These are phyloP conservation scores for Dactylella cylindrospora DNA, from an alignment of 2,329 filamentous ascomycete species.

Conservation along the genomic window DNA sequence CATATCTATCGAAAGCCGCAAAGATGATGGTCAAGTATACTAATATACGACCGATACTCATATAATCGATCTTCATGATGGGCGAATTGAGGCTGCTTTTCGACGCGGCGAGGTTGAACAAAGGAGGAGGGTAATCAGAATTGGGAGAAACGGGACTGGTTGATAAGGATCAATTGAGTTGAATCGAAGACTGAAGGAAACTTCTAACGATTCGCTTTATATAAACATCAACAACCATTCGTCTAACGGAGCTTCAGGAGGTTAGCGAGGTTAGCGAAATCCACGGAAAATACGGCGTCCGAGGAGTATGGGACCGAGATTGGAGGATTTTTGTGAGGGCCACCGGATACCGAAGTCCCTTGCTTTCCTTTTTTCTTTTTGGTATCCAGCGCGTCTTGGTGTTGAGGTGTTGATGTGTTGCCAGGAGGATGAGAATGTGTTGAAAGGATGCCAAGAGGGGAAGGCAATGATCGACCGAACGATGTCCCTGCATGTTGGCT, in stretches of 20 bases:
- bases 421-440: no score
- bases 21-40: slow-evolving; percentile 30
- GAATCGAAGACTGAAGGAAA: no score
- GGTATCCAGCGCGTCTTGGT: not conserved
- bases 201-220: no score
- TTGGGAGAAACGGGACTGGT: not conserved
- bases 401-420: no score
- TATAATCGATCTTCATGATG: slow-evolving; percentile 25
- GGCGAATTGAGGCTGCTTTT: not conserved
- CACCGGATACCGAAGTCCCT: slow-evolving; percentile 39
- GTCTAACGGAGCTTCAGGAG: no score
- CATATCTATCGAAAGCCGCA: slow-evolving; percentile 28
- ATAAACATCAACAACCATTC: no score
- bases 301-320: no score
- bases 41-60: slow-evolving; percentile 10
- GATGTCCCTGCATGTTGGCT: slow-evolving; percentile 13
- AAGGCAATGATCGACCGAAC: no score
- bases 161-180: not conserved
- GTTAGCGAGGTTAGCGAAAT: no score
- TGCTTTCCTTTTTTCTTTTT: slow-evolving; percentile 6
- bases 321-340: slow-evolving; percentile 21
- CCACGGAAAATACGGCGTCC: no score
- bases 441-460: no score
- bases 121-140: not conserved
- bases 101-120: not conserved